phyloP scores from a whole-genome alignment of 257 asterid species.

The Osmanthus fragrans region DNA sequence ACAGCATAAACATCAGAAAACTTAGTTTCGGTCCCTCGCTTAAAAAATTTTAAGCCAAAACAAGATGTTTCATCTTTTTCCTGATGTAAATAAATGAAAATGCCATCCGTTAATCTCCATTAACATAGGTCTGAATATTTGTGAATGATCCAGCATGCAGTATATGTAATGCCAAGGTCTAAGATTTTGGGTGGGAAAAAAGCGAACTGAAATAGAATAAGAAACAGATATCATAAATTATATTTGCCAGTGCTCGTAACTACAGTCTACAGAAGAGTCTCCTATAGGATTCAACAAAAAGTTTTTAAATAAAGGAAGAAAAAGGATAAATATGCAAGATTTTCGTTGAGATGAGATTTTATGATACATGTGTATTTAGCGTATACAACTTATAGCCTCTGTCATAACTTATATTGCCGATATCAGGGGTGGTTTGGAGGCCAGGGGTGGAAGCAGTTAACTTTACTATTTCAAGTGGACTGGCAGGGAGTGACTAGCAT shows the following conservation, averaged over 20 bases:
- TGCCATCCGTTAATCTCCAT: conserved; percentile 8
- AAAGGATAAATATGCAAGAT: background rate
- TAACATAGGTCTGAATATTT: conserved; percentile 3
- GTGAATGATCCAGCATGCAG: conserved; percentile 1
- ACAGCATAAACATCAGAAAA: conserved; percentile 73
- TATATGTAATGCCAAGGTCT: background rate
- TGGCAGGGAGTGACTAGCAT: background rate
- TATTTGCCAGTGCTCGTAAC: background rate
- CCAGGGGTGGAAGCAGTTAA: background rate
- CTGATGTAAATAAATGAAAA: conserved; percentile 31
- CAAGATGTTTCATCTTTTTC: conserved; percentile 60
- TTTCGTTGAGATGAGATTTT: background rate
- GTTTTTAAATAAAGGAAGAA: background rate
- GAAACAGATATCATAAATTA: background rate
- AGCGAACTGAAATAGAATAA: background rate
- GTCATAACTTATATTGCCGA: background rate
- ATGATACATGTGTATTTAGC: background rate
- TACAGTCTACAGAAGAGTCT: background rate
- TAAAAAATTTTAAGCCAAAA: conserved; percentile 42
- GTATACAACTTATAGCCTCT: background rate
- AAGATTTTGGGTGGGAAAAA: background rate
- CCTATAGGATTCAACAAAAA: background rate
- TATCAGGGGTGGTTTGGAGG: background rate
- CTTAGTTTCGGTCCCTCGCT: conserved; percentile 40
- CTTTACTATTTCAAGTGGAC: background rate